Percentiles rank a stretch among this genome's conserved stretches.
These are phyloP conservation scores for Glebionis coronaria DNA, from an alignment of 129 eudicot species.

Conservation along the genomic window DNA sequence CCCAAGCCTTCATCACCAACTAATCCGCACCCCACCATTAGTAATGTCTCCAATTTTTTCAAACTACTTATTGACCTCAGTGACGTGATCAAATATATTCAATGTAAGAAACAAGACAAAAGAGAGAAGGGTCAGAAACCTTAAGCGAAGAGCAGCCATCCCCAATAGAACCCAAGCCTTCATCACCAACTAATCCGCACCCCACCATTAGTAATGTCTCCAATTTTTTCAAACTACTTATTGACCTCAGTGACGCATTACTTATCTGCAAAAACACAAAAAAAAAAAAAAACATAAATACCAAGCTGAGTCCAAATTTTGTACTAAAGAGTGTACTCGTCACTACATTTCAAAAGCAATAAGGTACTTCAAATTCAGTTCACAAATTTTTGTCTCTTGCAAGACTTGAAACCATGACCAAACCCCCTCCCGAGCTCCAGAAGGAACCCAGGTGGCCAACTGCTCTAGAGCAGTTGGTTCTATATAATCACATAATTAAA, in stretches of 20 bases:
- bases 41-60: constrained; percentile 59
- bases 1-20: constrained; percentile 64
- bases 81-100: not conserved
- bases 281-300: not conserved
- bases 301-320: constrained; percentile 7
- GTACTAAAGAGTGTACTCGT: not conserved
- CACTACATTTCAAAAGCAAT: too few relatives aligned
- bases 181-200: constrained; percentile 57
- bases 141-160: constrained; percentile 70
- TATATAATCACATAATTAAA: too few relatives aligned
- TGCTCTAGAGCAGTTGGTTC: too few relatives aligned
- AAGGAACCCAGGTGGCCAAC: too few relatives aligned
- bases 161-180: constrained; percentile 55
- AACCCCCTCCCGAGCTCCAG: too few relatives aligned
- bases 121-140: constrained; percentile 35
- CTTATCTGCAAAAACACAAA: constrained; percentile 46
- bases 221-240: constrained; percentile 50
- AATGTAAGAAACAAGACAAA: constrained; percentile 1
- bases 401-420: too few relatives aligned
- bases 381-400: too few relatives aligned
- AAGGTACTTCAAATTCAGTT: too few relatives aligned
- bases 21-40: constrained; percentile 59
- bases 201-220: constrained; percentile 66
- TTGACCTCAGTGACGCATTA: constrained; percentile 49
- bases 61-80: constrained; percentile 44